Conservation (phyloP, 768 basidiomycete species). For the Tylopilus felleus region DNA sequence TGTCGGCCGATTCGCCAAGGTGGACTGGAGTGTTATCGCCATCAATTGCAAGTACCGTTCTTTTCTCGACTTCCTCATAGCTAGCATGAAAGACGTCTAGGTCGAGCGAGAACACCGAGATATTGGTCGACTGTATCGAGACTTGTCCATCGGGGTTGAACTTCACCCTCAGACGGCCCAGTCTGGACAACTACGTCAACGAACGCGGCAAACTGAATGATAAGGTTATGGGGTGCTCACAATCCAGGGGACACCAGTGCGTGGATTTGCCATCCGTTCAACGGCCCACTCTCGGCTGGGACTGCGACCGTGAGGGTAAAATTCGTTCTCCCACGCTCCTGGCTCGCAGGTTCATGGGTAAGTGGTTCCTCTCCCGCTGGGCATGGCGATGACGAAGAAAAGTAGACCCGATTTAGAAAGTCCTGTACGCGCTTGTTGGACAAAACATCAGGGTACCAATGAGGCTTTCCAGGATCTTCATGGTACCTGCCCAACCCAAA, state of each 20-base stretch:
- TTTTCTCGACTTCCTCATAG: not conserved
- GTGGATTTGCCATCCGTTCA: slow-evolving; percentile 69
- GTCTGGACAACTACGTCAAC: slow-evolving; percentile 4
- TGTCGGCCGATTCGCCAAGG: not conserved
- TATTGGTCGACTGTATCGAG: slow-evolving; percentile 24
- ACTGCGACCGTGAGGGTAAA: slow-evolving; percentile 75
- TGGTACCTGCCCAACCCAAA: slow-evolving; percentile 41
- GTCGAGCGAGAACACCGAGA: slow-evolving; percentile 24
- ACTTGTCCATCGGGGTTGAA: not conserved
- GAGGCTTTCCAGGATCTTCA: slow-evolving; percentile 60
- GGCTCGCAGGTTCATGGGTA: not conserved
- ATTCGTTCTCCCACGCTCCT: not conserved
- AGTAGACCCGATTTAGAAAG: slow-evolving; percentile 47
- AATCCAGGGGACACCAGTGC: slow-evolving; percentile 62
- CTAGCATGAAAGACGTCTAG: not conserved
- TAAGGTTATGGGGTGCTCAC: slow-evolving; percentile 36
- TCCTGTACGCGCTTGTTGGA: slow-evolving; percentile 48
- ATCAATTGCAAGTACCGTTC: slow-evolving; percentile 12
- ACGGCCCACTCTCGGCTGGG: slow-evolving; percentile 64
- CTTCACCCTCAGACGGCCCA: slow-evolving; percentile 22
- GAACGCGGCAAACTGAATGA: not conserved
- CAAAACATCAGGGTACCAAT: slow-evolving; percentile 70
- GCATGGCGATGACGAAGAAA: not conserved
- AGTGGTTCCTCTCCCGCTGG: not conserved
- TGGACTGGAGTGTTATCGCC: slow-evolving; percentile 1